Conservation (phyloP, 2,329 filamentous ascomycete genomes). For the Penicillium frequentans region DNA sequence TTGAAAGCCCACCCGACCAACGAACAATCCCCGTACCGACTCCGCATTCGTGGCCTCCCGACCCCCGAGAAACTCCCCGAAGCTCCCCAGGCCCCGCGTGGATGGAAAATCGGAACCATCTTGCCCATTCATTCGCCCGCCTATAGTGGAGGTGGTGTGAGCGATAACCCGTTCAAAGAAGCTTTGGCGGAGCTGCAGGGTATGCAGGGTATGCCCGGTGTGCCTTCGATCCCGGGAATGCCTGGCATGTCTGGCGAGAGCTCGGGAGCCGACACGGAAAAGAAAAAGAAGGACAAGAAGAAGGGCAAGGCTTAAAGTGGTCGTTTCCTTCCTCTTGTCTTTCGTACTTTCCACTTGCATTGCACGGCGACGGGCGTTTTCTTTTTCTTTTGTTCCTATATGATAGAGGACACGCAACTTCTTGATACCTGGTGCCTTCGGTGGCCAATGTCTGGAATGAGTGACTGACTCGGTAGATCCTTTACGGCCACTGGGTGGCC, state of each 20-base stretch:
- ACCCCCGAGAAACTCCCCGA: constrained; percentile 68
- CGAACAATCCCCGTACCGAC: constrained; percentile 66
- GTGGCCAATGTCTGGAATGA: background rate
- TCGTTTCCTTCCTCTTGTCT: constrained; percentile 3
- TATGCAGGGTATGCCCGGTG: constrained; percentile 44
- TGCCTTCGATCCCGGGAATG: constrained; percentile 45
- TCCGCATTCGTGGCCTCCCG: constrained; percentile 72
- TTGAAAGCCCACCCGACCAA: constrained; percentile 76
- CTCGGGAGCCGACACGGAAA: constrained; percentile 31
- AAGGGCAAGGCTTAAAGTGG: constrained; percentile 43
- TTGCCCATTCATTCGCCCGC: constrained; percentile 86
- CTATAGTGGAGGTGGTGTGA: constrained; percentile 88
- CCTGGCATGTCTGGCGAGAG: constrained; percentile 42
- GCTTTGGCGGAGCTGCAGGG: constrained; percentile 92
- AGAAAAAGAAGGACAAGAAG: constrained; percentile 54
- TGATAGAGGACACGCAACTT: constrained; percentile 6
- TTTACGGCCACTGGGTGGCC: background rate
- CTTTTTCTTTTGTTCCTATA: constrained; percentile 2
- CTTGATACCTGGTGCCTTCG: constrained; percentile 3
- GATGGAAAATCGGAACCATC: constrained; percentile 86
- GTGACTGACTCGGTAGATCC: background rate
- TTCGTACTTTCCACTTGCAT: constrained; percentile 33
- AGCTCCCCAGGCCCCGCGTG: constrained; percentile 73
- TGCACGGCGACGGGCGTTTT: constrained; percentile 31
- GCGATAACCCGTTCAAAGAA: constrained; percentile 91